Percentiles rank a stretch among this genome's conserved stretches.
Conservation (phyloP, 192 early-diverging fungal genomes). For the Geosiphon pyriformis region DNA sequence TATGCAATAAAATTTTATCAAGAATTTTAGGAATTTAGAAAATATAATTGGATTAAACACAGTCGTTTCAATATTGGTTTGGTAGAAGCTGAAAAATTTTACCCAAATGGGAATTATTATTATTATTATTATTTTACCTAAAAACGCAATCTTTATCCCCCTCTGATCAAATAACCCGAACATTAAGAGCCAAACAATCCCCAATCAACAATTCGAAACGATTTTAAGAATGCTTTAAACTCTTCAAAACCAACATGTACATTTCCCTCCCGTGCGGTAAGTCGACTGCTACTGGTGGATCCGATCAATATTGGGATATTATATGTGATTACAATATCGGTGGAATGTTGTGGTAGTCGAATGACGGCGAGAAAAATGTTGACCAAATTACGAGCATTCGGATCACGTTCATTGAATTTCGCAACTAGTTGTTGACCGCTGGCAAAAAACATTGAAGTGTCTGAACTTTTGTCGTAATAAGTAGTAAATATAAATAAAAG, state of each 20-base stretch:
- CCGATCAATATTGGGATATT: slow-evolving; percentile 65
- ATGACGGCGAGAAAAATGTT: slow-evolving; percentile 66
- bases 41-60: too few relatives aligned
- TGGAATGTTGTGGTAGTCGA: slow-evolving; percentile 57
- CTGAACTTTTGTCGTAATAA: slow-evolving; percentile 24
- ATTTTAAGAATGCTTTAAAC: slow-evolving; percentile 37
- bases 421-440: slow-evolving; percentile 62
- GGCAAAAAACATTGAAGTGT: slow-evolving; percentile 45
- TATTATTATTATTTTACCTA: too few relatives aligned
- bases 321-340: slow-evolving; percentile 73
- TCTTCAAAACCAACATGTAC: slow-evolving; percentile 37
- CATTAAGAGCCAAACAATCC: slow-evolving; percentile 44
- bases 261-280: slow-evolving; percentile 29
- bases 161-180: background rate
- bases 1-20: too few relatives aligned
- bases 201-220: slow-evolving; percentile 51
- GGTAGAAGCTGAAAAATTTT: too few relatives aligned
- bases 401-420: slow-evolving; percentile 70
- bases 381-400: slow-evolving; percentile 53
- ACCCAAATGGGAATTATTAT: too few relatives aligned
- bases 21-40: too few relatives aligned
- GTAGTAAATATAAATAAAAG: too few relatives aligned
- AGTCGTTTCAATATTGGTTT: too few relatives aligned
- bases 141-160: too few relatives aligned
- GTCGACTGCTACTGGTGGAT: slow-evolving; percentile 39